These are phyloP conservation scores for Guyanaporus albipodus DNA, from an alignment of 768 basidiomycete genomes.

Conservation along the genomic window DNA sequence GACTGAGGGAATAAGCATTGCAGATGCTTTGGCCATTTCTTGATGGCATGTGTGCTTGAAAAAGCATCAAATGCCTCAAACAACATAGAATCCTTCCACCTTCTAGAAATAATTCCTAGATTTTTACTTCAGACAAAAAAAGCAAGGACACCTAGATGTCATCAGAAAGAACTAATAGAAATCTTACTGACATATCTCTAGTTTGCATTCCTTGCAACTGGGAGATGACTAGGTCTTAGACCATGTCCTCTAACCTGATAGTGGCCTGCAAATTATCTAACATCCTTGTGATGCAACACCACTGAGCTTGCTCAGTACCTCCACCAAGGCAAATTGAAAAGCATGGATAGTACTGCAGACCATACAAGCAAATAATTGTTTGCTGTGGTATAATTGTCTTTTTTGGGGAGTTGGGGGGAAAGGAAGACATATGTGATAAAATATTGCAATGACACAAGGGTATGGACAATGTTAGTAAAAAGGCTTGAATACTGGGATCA, in stretches of 20 bases:
- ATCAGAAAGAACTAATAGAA: neutral
- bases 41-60: constrained; percentile 26
- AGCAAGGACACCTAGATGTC: neutral
- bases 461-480: too few relatives aligned
- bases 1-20: constrained; percentile 28
- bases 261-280: neutral
- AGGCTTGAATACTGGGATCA: too few relatives aligned
- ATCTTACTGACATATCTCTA: neutral
- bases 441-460: too few relatives aligned
- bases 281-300: neutral
- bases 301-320: neutral
- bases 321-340: too few relatives aligned
- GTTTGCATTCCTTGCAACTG: neutral
- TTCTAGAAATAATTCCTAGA: constrained; percentile 13
- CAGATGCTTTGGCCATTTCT: constrained; percentile 29
- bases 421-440: too few relatives aligned
- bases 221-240: neutral
- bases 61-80: constrained; percentile 17
- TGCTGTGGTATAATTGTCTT: too few relatives aligned
- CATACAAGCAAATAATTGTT: too few relatives aligned
- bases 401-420: too few relatives aligned
- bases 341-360: too few relatives aligned
- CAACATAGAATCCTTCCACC: constrained; percentile 15
- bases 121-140: neutral
- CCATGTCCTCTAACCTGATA: too few relatives aligned